These are phyloP conservation scores for Pichia cabralensis DNA, from an alignment of 805 yeast genomes.

Conservation along the genomic window DNA sequence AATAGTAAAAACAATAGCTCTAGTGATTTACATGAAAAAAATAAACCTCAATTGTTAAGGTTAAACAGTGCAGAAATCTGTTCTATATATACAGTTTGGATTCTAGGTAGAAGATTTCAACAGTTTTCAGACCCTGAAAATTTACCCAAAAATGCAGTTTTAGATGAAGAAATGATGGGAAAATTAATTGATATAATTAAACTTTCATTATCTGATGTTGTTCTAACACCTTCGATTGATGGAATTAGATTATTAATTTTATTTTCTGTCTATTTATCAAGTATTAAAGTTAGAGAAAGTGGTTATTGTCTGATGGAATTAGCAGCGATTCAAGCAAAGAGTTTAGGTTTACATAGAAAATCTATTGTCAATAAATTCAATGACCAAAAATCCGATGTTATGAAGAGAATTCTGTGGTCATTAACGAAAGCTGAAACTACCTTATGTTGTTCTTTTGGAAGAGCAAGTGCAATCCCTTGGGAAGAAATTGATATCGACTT, in stretches of 20 bases:
- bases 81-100: conserved; percentile 38
- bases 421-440: conserved; percentile 32
- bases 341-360: conserved; percentile 38
- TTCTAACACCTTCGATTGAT: conserved; percentile 33
- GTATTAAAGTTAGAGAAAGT: conserved; percentile 36
- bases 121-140: conserved; percentile 19
- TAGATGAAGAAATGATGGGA: conserved; percentile 19
- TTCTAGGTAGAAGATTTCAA: conserved; percentile 28
- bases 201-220: conserved; percentile 32
- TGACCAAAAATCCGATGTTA: conserved; percentile 28
- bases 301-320: conserved; percentile 38
- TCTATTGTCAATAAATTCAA: conserved; percentile 27
- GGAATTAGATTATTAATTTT: conserved; percentile 35
- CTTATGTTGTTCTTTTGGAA: conserved; percentile 35
- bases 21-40: conserved; percentile 4
- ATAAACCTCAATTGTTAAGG: conserved; percentile 13
- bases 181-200: conserved; percentile 33
- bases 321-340: conserved; percentile 37
- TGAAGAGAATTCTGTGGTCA: conserved; percentile 36
- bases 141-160: conserved; percentile 13
- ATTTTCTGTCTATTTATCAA: conserved; percentile 34
- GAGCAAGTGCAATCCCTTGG: conserved; percentile 35
- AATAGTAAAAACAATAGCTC: conserved; percentile 4
- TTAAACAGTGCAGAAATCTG: conserved; percentile 30
- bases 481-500: conserved; percentile 35